A percentile compares a stretch with the other conserved stretches of the same genome.
These are phyloP conservation scores for Ramaria rubella DNA, from an alignment of 768 basidiomycete genomes.

Conservation along the genomic window DNA sequence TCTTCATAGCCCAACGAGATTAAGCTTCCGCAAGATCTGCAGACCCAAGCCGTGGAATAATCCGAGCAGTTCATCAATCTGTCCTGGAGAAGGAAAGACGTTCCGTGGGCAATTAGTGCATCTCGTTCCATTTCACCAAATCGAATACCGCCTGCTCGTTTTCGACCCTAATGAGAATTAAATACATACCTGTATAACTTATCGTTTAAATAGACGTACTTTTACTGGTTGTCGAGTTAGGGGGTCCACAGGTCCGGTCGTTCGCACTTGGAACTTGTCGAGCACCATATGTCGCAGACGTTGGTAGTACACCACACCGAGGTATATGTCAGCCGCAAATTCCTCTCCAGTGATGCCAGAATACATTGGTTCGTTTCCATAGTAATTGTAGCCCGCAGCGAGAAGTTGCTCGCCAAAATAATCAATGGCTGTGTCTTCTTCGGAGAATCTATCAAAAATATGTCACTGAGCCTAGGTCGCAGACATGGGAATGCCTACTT, in stretches of 20 bases:
- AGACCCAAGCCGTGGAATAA: constrained; percentile 99
- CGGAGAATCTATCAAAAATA: constrained; percentile 63
- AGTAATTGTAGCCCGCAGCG: constrained; percentile 95
- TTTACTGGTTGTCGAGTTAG: constrained; percentile 96
- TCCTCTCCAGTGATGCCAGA: constrained; percentile 98
- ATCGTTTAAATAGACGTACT: constrained; percentile 38
- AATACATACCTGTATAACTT: background rate
- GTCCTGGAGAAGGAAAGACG: constrained; percentile 97
- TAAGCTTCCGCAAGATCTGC: constrained; percentile 90
- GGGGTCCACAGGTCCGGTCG: constrained; percentile 94
- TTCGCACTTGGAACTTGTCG: constrained; percentile 99
- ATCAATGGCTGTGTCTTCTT: constrained; percentile 93
- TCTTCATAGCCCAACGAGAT: constrained; percentile 97
- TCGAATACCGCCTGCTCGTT: constrained; percentile 96
- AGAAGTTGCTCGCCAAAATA: constrained; percentile 95
- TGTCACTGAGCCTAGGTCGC: constrained; percentile 2
- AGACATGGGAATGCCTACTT: constrained; percentile 42
- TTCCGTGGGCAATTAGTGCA: constrained; percentile 96
- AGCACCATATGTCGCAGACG: constrained; percentile 98
- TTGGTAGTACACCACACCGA: constrained; percentile 98
- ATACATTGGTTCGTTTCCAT: constrained; percentile 99
- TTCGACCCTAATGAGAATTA: constrained; percentile 65
- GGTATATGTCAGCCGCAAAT: constrained; percentile 97
- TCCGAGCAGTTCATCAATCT: constrained; percentile 99
- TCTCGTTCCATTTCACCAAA: constrained; percentile 99